A percentile compares a stretch with the other conserved stretches of the same genome.
These are phyloP conservation scores for Lachnellula arida DNA, from an alignment of 2,329 filamentous ascomycete species.

Conservation along the genomic window DNA sequence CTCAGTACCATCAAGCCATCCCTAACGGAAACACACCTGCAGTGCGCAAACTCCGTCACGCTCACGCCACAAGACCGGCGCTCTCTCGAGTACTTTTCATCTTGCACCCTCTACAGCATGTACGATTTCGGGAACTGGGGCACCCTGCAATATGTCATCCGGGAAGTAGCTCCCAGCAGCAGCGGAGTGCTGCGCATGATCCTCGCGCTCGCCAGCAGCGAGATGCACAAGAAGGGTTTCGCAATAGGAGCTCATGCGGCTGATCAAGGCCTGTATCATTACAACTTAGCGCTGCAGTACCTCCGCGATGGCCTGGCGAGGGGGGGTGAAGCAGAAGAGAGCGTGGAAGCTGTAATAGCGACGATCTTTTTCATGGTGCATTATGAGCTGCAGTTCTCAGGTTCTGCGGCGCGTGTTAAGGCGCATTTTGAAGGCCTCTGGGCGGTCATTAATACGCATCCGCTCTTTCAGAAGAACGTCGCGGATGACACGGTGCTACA, in stretches of 20 bases:
- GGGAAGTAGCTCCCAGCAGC: not conserved
- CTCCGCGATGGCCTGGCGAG: not conserved
- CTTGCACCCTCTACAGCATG: not conserved
- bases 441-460: not conserved
- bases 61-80: not conserved
- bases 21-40: not conserved
- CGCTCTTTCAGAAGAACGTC: not conserved
- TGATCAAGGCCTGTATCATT: not conserved
- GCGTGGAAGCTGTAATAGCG: not conserved
- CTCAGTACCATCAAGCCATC: not conserved
- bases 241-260: not conserved
- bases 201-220: not conserved
- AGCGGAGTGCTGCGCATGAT: not conserved
- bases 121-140: not conserved
- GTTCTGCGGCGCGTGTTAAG: not conserved
- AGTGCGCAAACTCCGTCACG: not conserved
- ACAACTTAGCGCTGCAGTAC: not conserved
- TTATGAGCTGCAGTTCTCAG: not conserved
- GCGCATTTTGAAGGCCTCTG: not conserved
- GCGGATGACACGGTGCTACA: not conserved
- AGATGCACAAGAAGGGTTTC: not conserved
- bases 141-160: not conserved
- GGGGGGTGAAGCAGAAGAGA: not conserved
- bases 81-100: not conserved
- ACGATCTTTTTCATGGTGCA: not conserved